Percentiles rank a stretch among this genome's conserved stretches.
These are phyloP conservation scores for Echites panduratus DNA, from an alignment of 257 asterid genomes.

Conservation along the genomic window DNA sequence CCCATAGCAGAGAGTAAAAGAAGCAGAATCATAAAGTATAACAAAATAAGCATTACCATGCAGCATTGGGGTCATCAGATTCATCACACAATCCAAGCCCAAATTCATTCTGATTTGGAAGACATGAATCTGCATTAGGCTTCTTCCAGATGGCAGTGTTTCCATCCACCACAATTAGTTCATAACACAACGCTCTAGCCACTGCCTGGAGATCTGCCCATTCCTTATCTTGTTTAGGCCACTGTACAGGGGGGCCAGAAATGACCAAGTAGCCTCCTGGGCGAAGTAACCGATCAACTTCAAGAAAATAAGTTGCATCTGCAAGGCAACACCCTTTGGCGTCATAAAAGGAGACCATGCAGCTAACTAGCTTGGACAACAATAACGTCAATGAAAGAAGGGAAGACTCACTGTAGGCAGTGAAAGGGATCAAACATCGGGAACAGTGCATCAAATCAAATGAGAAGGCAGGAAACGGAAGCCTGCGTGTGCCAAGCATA, in stretches of 20 bases:
- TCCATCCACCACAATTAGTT: slow-evolving; percentile 87
- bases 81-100: slow-evolving; percentile 65
- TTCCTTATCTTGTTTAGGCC: slow-evolving; percentile 93
- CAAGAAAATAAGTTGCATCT: slow-evolving; percentile 95
- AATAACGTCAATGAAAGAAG: background rate
- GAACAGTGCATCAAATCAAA: slow-evolving; percentile 97
- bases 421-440: slow-evolving; percentile 91
- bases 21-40: slow-evolving; percentile 8
- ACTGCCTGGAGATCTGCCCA: slow-evolving; percentile 97
- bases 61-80: slow-evolving; percentile 69
- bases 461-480: slow-evolving; percentile 84
- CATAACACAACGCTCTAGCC: slow-evolving; percentile 81
- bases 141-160: slow-evolving; percentile 96
- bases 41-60: slow-evolving; percentile 52
- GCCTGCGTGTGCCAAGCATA: slow-evolving; percentile 96
- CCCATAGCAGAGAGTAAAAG: background rate
- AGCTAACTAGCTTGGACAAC: slow-evolving; percentile 10
- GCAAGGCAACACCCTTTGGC: slow-evolving; percentile 28
- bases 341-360: slow-evolving; percentile 20
- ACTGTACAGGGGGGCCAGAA: slow-evolving; percentile 96
- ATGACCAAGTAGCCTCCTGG: slow-evolving; percentile 96
- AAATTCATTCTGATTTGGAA: slow-evolving; percentile 70
- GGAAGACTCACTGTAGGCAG: slow-evolving; percentile 79
- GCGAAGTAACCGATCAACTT: slow-evolving; percentile 92
- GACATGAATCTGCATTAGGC: slow-evolving; percentile 68